A percentile compares a stretch with the other conserved stretches of the same genome.
phyloP scores from a whole-genome alignment of 73 alveolate genomes.

The Tetrahymena elliotti region DNA sequence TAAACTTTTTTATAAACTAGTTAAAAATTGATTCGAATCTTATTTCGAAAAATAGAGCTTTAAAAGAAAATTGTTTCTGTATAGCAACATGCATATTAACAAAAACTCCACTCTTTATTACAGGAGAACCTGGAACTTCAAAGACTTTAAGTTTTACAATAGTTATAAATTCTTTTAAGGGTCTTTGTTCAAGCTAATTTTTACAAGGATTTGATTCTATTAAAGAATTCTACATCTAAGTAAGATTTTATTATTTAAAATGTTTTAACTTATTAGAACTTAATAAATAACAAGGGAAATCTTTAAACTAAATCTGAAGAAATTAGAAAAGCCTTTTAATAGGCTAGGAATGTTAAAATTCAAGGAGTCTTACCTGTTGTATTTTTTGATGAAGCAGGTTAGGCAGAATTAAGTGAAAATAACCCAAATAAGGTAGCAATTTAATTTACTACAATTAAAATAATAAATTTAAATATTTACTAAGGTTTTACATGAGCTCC shows the following conservation, averaged over 20 bases:
- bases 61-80: constrained; percentile 58
- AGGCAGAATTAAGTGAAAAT: constrained; percentile 58
- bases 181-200: constrained; percentile 13
- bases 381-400: constrained; percentile 66
- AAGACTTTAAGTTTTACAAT: constrained; percentile 58
- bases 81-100: constrained; percentile 47
- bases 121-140: constrained; percentile 76
- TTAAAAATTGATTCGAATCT: neutral
- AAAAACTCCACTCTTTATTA: constrained; percentile 55
- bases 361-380: constrained; percentile 37
- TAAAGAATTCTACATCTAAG: neutral
- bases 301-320: neutral
- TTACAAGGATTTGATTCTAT: neutral
- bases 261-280: constrained; percentile 21
- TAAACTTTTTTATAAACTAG: constrained; percentile 15
- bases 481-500: neutral
- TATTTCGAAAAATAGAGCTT: constrained; percentile 50
- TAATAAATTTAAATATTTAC: neutral
- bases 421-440: constrained; percentile 58
- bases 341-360: neutral
- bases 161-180: constrained; percentile 51
- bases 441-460: neutral
- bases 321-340: neutral
- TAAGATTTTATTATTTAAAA: neutral
- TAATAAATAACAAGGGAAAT: constrained; percentile 9